Evolutionary conservation across 805 yeast genomes (phyloP), one percentile per base, ranked within the genome.

Genomic region (Tetrapisispora nanseiensis): DNA sequence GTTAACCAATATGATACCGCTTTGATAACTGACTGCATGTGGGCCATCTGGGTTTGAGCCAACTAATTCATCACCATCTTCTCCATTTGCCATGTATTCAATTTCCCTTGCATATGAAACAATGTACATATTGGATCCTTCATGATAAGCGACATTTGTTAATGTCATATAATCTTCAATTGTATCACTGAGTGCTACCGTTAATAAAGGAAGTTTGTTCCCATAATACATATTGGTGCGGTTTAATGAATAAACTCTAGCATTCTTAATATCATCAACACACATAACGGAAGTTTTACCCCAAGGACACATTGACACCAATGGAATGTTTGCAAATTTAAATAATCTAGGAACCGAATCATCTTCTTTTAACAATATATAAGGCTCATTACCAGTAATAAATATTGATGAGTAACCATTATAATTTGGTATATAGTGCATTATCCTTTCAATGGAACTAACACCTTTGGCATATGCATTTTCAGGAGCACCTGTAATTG

Each of bases 401-500:
- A 85, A 72, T 1, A 86, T 72, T 15, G 77, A 70, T 0, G 78
- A 71, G 45, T 71, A 69, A 1, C 80, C 84, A 47, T 74, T 74
- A 37, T 78, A 65, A 45, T 76, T 70, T 4, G 75, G 70, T 46
- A 82, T 63, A 56, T 78, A 71, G 42, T 76, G 74, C 62, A 80
- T 65, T 45, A 76, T 74, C 60, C 92, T 72, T 59, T 84, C 94
- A 36, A 82, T 72, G 5, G 70, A 1, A 81, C 82, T 46, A 47
- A 61, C 63, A 33, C 85, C 85, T 44, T 74, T 70, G 1, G 83
- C 71, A 52, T 78, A 81, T 1, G 89, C 82, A 58, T 82, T 82
- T 42, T 77, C 82, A 1, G 92, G 90, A 0, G 90, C 92, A 42
- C 94, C 94, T 1, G 86, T 77, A 10, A 81, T 70, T 4, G 70